Percentiles rank a stretch among this genome's conserved stretches.
phyloP scores from a whole-genome alignment of 164 flowering plant species.

The Aristolochia fimbriata region DNA sequence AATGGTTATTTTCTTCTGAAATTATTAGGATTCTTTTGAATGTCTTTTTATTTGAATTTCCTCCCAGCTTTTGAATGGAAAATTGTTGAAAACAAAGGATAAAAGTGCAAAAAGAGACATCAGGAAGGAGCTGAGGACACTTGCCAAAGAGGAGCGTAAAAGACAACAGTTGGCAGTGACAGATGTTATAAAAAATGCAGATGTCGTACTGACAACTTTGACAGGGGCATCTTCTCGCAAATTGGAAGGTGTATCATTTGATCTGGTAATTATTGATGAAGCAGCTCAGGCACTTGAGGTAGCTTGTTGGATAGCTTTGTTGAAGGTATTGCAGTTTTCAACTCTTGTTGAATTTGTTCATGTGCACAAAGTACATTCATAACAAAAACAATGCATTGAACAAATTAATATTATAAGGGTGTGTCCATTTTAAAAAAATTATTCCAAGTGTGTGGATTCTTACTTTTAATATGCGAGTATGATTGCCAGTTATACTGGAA shows the following conservation, averaged over 20 bases:
- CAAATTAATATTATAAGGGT: too few species aligned
- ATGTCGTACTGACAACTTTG: slow-evolving; percentile 84
- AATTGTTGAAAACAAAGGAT: slow-evolving; percentile 84
- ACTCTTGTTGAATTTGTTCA: background rate
- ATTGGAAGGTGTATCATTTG: slow-evolving; percentile 63
- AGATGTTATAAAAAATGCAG: slow-evolving; percentile 84
- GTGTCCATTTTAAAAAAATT: too few species aligned
- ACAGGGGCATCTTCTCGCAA: slow-evolving; percentile 78
- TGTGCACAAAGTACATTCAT: too few species aligned
- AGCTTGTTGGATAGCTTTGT: slow-evolving; percentile 92
- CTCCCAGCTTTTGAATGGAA: slow-evolving; percentile 70
- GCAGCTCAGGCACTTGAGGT: slow-evolving; percentile 99
- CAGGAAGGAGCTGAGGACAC: slow-evolving; percentile 81
- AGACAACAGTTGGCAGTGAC: slow-evolving; percentile 93
- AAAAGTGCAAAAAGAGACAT: slow-evolving; percentile 73
- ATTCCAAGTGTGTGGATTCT: too few species aligned
- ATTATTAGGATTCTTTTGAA: too few species aligned
- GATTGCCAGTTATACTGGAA: too few species aligned
- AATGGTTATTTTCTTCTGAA: too few species aligned
- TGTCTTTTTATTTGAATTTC: too few species aligned
- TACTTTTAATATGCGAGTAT: too few species aligned
- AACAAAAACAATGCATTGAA: too few species aligned
- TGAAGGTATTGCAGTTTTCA: slow-evolving; percentile 47
- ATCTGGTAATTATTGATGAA: slow-evolving; percentile 95
- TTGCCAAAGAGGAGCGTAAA: slow-evolving; percentile 88